Base-by-base conservation (phyloP, 805 yeast genomes). In the Helenozyma baotianmanensis region DNA sequence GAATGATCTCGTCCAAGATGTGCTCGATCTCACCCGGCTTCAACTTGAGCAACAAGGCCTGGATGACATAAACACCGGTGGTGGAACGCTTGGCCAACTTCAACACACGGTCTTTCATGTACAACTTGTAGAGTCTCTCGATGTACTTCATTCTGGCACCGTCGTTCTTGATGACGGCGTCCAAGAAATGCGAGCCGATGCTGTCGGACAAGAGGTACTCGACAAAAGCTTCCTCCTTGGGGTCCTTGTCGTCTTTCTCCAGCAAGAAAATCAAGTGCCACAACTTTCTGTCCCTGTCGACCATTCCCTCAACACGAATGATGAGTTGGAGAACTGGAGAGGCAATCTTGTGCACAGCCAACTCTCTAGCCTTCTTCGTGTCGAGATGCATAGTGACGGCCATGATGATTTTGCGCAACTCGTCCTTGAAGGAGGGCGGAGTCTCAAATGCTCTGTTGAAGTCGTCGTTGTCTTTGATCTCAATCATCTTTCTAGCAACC, bases 171-270 rank as follows among this genome's bases (percentile, higher is more conserved):
- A 89, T 66, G 9, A 79, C 72, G 13, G 80, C 72, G 56, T 92
- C 87, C 17, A 90, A 66, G 64, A 92, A 90, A 59, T 88, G 97
- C 1, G 95, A 82, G 0, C 97, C 98, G n/a, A 89, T 86, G 1
- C 94, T 68, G 51, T 88, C 96, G 7, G 92, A 76, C 23, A 90
- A 61, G 34, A 89, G 66, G 49, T 82, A 83, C 53, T 88, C 96
- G 19, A 89, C 80, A 55, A 83, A 88, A 0, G 92, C 77, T 42
- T 75, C 89, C 48, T 84, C 92, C 37, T 75, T 71, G 1, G 74
- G 32, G 41, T 81, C 78, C 31, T 58, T 68, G 16, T 69, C 78
- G 3, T 66, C 74, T 10, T 64, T 62, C 9, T 70, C 74, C 25
- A 60, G 58, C 27, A 58, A 55, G 60, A 87, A 84, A 0, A 80